Conservation (phyloP, 345 rosid genomes). For the Corchorus capsularis region DNA sequence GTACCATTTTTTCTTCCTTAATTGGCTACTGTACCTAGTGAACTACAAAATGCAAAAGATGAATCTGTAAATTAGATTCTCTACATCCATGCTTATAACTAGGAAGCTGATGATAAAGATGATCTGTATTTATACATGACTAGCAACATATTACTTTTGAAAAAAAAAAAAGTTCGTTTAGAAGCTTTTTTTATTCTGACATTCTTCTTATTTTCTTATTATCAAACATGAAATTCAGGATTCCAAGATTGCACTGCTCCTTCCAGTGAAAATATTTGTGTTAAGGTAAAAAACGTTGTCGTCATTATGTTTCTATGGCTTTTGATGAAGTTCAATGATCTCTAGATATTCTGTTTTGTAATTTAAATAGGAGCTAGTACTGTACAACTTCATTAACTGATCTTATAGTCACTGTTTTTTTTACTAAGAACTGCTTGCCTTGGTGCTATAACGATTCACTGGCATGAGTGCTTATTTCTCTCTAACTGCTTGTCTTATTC, state of each 20-base stretch:
- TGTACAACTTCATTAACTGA: not conserved
- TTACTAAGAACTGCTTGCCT: not conserved
- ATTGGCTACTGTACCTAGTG: no score
- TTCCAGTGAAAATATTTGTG: slow-evolving; percentile 36
- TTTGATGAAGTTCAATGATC: slow-evolving; percentile 16
- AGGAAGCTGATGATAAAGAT: not conserved
- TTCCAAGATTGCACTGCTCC: slow-evolving; percentile 40
- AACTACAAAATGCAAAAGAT: no score
- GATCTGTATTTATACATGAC: not conserved
- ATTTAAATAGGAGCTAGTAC: not conserved
- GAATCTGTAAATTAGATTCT: not conserved
- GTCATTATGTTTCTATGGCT: slow-evolving; percentile 9
- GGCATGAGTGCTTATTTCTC: not conserved
- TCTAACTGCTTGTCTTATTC: not conserved
- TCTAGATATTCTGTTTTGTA: slow-evolving; percentile 3
- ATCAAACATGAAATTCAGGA: slow-evolving; percentile 57
- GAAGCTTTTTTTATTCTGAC: not conserved
- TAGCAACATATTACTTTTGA: not conserved
- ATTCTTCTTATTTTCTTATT: slow-evolving; percentile 18
- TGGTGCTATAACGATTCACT: not conserved
- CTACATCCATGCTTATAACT: not conserved
- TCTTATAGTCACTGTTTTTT: not conserved
- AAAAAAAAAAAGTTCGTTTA: not conserved
- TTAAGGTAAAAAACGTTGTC: slow-evolving; percentile 59
- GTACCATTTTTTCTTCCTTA: not conserved